A percentile compares a stretch with the other conserved stretches of the same genome.
phyloP scores from a whole-genome alignment of 2,329 filamentous ascomycete genomes.

The Emergomyces africanus region DNA sequence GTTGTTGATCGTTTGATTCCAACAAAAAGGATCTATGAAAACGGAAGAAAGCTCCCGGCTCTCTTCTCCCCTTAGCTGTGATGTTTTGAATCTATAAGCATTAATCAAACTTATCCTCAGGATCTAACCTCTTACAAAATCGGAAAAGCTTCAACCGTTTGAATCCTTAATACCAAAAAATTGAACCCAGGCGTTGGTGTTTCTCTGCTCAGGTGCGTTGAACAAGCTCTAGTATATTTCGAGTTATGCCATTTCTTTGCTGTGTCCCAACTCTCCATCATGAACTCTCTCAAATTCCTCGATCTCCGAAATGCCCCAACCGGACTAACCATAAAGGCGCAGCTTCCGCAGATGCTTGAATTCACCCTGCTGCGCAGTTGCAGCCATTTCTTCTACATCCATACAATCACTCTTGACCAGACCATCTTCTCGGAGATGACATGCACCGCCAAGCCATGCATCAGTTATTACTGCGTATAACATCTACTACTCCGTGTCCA shows the following conservation, averaged over 20 bases:
- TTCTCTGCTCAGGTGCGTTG: neutral
- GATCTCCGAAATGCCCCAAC: neutral
- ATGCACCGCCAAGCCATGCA: constrained; percentile 8
- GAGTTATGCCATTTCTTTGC: neutral
- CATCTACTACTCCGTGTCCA: constrained; percentile 8
- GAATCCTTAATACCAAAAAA: too few relatives aligned
- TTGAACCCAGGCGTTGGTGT: neutral
- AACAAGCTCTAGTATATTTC: neutral
- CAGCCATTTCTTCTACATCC: constrained; percentile 7
- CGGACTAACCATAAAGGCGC: neutral
- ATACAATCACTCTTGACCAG: constrained; percentile 7
- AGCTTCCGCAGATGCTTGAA: neutral
- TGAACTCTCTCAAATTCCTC: neutral
- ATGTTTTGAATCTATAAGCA: neutral
- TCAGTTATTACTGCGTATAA: constrained; percentile 2
- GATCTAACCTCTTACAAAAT: neutral
- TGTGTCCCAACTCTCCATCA: neutral
- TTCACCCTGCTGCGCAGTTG: neutral
- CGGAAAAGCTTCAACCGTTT: neutral
- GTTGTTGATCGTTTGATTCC: too few relatives aligned
- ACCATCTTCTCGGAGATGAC: constrained; percentile 1
- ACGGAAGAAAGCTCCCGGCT: neutral
- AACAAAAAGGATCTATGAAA: too few relatives aligned
- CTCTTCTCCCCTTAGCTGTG: neutral
- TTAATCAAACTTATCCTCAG: neutral